Base-by-base conservation (phyloP, 2,329 filamentous ascomycete species). In the Trichoderma citrinoviride region DNA sequence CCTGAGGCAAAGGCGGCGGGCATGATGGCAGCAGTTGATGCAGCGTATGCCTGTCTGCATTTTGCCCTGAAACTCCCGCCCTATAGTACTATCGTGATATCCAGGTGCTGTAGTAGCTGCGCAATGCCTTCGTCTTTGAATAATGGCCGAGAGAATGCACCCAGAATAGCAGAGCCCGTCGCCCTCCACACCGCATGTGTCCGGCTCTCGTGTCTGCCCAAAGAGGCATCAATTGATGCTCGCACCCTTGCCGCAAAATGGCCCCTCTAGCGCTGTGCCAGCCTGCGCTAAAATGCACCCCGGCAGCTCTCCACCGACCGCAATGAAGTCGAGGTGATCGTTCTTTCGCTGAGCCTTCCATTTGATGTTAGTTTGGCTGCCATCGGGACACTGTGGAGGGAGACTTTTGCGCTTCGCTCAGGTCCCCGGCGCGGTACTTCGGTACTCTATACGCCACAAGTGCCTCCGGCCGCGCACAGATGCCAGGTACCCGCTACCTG, bases 281-380 rank as follows among this genome's bases (percentile, higher is more conserved):
- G 60, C 25, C 47, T 62, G 58, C 58, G 54, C 62, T 57, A 58
- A 49, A 19, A 44, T 37, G 33, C 44, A 33, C 37, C 62, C 62
- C 58, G 62, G 62, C 62, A 57, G 62, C 62, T 57, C 53, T 52
- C 62, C 62, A 58, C 62, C 46, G 62, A 58, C 62, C 46, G 62
- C 54, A 58, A 64, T 53, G 54, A 60, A 37, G 33, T 37, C 33
- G 33, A 37, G 10, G 33, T 37, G 10, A 37, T 37, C 33, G 10
- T 37, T 62, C 41, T 52, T 41, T 53, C 25, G 25, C 23, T 23
- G 50, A 33, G 33, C 10, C 33, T 37, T 7, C 7, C 6, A 5
- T 37, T 3, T 37, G 5, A 37, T 12, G 33, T 37, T 37, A 37
- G 33, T 37, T 37, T 37, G 10, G 33, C 33, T 37, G 33, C 37